Percentiles rank a stretch among this genome's conserved stretches.
Evolutionary conservation across 495 filamentous ascomycete species (phyloP).

Genomic region (Zalerion maritima): DNA sequence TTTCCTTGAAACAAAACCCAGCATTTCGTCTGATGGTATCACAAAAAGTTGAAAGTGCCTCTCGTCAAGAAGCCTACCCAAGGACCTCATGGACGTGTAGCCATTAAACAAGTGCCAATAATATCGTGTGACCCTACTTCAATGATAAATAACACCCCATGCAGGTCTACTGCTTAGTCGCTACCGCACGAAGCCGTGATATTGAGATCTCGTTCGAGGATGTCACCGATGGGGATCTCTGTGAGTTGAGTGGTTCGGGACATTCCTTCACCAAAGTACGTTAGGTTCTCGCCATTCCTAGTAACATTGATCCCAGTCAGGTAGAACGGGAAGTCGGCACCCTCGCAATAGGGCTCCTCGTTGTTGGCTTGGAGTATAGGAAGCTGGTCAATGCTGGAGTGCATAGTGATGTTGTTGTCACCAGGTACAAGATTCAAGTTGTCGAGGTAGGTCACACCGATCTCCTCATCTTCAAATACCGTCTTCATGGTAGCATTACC

Average conservation of each 20-base stretch:
- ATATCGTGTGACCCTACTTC: too few relatives aligned
- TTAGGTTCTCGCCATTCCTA: constrained; percentile 42
- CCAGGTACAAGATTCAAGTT: constrained; percentile 47
- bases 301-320: constrained; percentile 42
- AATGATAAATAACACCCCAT: too few relatives aligned
- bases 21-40: too few relatives aligned
- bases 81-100: too few relatives aligned
- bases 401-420: constrained; percentile 39
- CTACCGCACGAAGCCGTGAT: too few relatives aligned
- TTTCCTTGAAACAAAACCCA: too few relatives aligned
- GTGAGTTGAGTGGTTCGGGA: constrained; percentile 20
- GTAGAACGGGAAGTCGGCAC: constrained; percentile 43
- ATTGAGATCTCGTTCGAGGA: too few relatives aligned
- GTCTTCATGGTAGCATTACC: constrained; percentile 53
- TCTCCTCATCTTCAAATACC: constrained; percentile 29
- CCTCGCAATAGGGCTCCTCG: constrained; percentile 27
- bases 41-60: too few relatives aligned
- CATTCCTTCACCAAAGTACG: constrained; percentile 43
- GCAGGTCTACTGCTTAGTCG: too few relatives aligned
- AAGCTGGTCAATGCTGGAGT: constrained; percentile 35
- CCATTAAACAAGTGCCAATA: too few relatives aligned
- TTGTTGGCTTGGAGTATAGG: constrained; percentile 28
- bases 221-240: constrained; percentile 18
- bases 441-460: constrained; percentile 42
- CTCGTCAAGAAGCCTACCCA: too few relatives aligned